Percentiles rank a stretch among this genome's conserved stretches.
Evolutionary conservation across 257 asterid species (phyloP).

Genomic region (Rehmannia glutinosa): DNA sequence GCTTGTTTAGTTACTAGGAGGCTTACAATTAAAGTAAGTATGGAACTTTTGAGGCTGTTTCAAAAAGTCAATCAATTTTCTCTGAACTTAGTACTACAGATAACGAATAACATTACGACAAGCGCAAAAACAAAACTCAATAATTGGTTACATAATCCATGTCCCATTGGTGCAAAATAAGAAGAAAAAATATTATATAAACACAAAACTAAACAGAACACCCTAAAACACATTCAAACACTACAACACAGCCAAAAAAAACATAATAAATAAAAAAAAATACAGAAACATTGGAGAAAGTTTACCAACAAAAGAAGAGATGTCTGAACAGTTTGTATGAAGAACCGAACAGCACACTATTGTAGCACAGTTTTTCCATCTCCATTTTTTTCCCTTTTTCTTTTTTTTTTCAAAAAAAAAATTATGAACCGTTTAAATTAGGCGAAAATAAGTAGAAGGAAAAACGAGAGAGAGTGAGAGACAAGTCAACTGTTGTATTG

Average conservation of each 20-base stretch:
- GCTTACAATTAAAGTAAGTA: no score
- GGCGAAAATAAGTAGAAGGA: background rate
- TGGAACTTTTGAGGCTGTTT: background rate
- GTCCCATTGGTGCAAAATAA: background rate
- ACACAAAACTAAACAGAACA: no score
- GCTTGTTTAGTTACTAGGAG: no score
- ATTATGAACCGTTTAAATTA: background rate
- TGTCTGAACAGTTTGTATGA: slow-evolving; percentile 18
- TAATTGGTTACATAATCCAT: no score
- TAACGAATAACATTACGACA: no score
- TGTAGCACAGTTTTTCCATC: slow-evolving; percentile 7
- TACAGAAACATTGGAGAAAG: background rate
- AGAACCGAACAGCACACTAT: slow-evolving; percentile 16
- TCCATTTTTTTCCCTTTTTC: slow-evolving; percentile 10
- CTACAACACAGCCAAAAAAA: background rate
- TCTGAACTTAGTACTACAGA: background rate
- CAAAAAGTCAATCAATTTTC: background rate
- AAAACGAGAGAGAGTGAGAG: background rate
- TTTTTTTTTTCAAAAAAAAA: no score
- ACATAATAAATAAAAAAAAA: background rate
- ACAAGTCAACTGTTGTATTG: background rate
- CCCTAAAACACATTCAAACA: background rate
- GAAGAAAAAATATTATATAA: background rate
- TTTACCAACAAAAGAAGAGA: slow-evolving; percentile 23
- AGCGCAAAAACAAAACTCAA: no score